Evolutionary conservation across 169 alveolate genomes (phyloP).

Genomic region (Eimeria sp.): DNA sequence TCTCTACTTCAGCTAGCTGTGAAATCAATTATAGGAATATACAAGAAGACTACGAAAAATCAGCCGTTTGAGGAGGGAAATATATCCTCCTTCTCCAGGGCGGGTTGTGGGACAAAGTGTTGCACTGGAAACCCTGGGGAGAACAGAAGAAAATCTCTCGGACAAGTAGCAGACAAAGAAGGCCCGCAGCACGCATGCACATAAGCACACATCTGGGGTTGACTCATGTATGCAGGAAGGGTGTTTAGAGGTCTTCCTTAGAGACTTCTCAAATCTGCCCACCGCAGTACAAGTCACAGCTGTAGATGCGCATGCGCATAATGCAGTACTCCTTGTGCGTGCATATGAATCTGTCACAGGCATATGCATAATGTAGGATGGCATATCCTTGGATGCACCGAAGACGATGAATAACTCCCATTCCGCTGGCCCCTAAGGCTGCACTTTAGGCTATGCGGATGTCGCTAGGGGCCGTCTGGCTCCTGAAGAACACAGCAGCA

Average conservation of each 20-base stretch:
- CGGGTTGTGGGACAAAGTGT: background rate
- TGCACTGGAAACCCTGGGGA: background rate
- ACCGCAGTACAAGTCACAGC: background rate
- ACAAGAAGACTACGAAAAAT: background rate
- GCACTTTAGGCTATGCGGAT: constrained; percentile 12
- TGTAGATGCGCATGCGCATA: background rate
- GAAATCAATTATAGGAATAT: background rate
- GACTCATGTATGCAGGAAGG: too few relatives aligned
- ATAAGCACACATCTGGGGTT: background rate
- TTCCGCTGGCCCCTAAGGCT: background rate
- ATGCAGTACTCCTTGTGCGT: background rate
- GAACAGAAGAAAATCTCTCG: background rate
- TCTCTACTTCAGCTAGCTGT: background rate
- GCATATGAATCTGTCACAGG: background rate
- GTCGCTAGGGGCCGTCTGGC: constrained; percentile 6
- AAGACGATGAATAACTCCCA: background rate
- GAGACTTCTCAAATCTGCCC: background rate
- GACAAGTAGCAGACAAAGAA: background rate
- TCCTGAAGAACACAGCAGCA: constrained; percentile 21
- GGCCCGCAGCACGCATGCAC: background rate
- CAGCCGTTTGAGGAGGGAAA: background rate
- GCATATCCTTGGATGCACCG: background rate
- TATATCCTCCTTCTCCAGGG: background rate
- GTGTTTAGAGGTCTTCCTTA: background rate
- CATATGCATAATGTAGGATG: background rate